These are phyloP conservation scores for Colletotrichum sp. DNA, from an alignment of 2,329 filamentous ascomycete species.

Conservation along the genomic window DNA sequence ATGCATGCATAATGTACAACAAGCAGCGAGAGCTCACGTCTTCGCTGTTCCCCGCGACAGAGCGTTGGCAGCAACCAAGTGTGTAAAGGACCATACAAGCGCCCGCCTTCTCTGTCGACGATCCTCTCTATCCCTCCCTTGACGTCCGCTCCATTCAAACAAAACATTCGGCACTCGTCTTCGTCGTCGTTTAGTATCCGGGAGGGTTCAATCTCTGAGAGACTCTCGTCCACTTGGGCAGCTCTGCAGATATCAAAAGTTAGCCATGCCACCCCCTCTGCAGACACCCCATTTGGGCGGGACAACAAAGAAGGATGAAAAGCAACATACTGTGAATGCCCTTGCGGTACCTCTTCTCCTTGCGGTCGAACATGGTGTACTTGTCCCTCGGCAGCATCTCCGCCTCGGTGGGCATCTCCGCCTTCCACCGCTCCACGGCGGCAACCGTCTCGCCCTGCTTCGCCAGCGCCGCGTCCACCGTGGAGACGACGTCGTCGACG, in stretches of 20 bases:
- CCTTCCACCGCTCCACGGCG: conserved; percentile 88
- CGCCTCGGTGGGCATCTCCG: conserved; percentile 91
- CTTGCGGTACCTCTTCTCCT: conserved; percentile 95
- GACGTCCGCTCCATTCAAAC: not conserved
- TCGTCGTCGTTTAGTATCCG: conserved; percentile 70
- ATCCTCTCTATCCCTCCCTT: not conserved
- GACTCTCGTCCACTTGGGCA: conserved; percentile 93
- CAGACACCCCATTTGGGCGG: not conserved
- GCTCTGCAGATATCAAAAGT: conserved; percentile 53
- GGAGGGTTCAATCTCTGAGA: conserved; percentile 94
- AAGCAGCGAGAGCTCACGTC: not conserved
- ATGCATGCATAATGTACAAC: conserved; percentile 8
- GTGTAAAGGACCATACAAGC: not conserved
- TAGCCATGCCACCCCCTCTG: not conserved
- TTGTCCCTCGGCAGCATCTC: conserved; percentile 98
- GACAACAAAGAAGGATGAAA: not conserved
- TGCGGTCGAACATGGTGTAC: conserved; percentile 97
- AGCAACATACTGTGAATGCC: conserved; percentile 89
- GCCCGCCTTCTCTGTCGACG: not conserved
- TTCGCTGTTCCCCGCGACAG: not conserved
- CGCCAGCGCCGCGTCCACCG: conserved; percentile 77
- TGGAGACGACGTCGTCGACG: conserved; percentile 87
- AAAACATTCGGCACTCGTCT: not conserved
- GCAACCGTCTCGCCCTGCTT: conserved; percentile 76
- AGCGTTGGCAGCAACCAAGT: not conserved